These are phyloP conservation scores for Secale cereale DNA, from an alignment of 176 grass and related monocot species.

Conservation along the genomic window DNA sequence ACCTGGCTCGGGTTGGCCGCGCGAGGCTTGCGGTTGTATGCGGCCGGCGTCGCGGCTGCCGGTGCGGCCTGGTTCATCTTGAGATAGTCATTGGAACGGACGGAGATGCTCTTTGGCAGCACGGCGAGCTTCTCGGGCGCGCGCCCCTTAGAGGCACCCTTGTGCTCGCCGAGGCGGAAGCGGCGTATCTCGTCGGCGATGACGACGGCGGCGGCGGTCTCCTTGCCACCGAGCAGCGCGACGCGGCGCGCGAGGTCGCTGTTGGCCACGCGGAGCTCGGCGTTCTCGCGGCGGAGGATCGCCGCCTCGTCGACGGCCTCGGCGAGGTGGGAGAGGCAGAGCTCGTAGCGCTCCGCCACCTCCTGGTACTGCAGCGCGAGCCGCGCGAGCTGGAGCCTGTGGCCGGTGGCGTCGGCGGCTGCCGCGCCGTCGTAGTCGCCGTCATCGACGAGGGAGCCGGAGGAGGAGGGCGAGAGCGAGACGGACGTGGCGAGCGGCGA, in stretches of 20 bases:
- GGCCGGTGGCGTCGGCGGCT: slow-evolving; percentile 32
- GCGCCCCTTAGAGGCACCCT: slow-evolving; percentile 20
- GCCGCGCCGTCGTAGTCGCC: background rate
- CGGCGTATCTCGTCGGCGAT: slow-evolving; percentile 58
- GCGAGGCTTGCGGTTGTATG: slow-evolving; percentile 27
- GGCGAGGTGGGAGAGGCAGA: slow-evolving; percentile 79
- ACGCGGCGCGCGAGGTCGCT: slow-evolving; percentile 62
- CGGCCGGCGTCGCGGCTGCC: background rate
- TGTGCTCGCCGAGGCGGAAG: slow-evolving; percentile 33
- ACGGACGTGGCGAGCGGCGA: slow-evolving; percentile 52
- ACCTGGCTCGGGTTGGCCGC: slow-evolving; percentile 33
- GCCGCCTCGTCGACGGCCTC: slow-evolving; percentile 65
- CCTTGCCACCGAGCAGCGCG: slow-evolving; percentile 43
- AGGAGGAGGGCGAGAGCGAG: slow-evolving; percentile 68
- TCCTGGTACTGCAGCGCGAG: slow-evolving; percentile 86
- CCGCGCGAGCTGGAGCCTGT: slow-evolving; percentile 67
- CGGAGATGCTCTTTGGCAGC: slow-evolving; percentile 82
- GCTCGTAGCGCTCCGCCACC: slow-evolving; percentile 78
- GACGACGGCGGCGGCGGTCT: slow-evolving; percentile 30
- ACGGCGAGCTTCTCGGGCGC: slow-evolving; percentile 44
- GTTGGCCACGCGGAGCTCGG: slow-evolving; percentile 65
- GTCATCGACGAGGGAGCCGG: slow-evolving; percentile 53
- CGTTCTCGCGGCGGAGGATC: slow-evolving; percentile 61
- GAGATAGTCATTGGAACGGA: slow-evolving; percentile 80
- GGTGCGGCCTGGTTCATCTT: slow-evolving; percentile 49